A percentile compares a stretch with the other conserved stretches of the same genome.
Evolutionary conservation across 345 rosid genomes (phyloP).

Genomic region (Bruguiera sexangula): DNA sequence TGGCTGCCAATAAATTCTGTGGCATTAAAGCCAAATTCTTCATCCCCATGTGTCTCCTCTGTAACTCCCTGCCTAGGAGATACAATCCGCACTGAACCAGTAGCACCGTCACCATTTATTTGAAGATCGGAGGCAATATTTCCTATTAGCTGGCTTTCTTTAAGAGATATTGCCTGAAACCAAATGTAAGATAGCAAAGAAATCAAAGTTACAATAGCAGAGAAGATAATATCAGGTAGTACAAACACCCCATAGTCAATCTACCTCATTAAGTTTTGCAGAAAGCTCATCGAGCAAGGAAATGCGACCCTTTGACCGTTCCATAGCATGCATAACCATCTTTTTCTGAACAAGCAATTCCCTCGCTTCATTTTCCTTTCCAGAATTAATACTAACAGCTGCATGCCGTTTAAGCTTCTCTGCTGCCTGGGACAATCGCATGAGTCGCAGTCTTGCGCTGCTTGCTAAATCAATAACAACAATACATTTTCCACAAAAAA

Average conservation of each 20-base stretch:
- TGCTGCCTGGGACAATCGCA: slow-evolving; percentile 80
- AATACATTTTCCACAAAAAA: background rate
- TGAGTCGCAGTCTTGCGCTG: slow-evolving; percentile 68
- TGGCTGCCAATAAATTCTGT: slow-evolving; percentile 17
- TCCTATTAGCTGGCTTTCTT: slow-evolving; percentile 72
- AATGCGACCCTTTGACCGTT: slow-evolving; percentile 68
- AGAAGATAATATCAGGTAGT: background rate
- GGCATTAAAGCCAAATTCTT: slow-evolving; percentile 11
- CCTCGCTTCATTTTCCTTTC: slow-evolving; percentile 76
- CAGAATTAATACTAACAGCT: slow-evolving; percentile 51
- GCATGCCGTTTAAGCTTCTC: slow-evolving; percentile 83
- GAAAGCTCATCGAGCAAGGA: slow-evolving; percentile 67
- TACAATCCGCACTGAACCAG: slow-evolving; percentile 58
- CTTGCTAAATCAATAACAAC: slow-evolving; percentile 44
- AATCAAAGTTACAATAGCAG: background rate
- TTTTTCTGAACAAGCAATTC: slow-evolving; percentile 78
- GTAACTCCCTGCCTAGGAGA: slow-evolving; percentile 45
- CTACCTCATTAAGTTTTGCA: slow-evolving; percentile 76
- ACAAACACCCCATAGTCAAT: background rate
- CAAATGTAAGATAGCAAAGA: background rate
- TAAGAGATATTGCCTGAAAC: slow-evolving; percentile 74
- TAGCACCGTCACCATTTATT: slow-evolving; percentile 34
- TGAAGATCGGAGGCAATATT: slow-evolving; percentile 58
- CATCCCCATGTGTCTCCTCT: slow-evolving; percentile 19
- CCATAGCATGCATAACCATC: slow-evolving; percentile 75